Evolutionary conservation across 495 filamentous ascomycete species (phyloP).

Genomic region (Aspergillus mulundensis): DNA sequence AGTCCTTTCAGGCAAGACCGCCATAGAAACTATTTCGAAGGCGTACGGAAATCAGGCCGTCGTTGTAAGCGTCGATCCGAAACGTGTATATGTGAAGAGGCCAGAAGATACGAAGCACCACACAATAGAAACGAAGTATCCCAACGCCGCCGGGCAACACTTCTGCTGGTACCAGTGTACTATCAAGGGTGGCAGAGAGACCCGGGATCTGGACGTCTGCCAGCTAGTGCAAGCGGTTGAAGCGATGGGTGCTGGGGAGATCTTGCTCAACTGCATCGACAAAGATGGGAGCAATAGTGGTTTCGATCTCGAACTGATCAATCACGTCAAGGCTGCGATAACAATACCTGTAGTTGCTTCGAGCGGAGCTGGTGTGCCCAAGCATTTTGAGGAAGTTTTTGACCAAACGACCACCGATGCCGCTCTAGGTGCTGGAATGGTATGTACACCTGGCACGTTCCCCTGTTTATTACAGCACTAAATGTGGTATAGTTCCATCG

Average conservation of each 20-base stretch:
- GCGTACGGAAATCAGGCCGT: slow-evolving; percentile 97
- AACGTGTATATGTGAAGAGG: slow-evolving; percentile 77
- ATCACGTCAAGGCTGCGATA: slow-evolving; percentile 75
- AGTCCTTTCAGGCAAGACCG: slow-evolving; percentile 70
- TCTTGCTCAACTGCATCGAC: slow-evolving; percentile 95
- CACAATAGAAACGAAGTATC: slow-evolving; percentile 65
- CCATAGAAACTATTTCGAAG: slow-evolving; percentile 88
- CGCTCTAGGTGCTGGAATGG: slow-evolving; percentile 91
- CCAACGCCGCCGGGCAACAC: slow-evolving; percentile 70
- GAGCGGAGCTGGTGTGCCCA: slow-evolving; percentile 85
- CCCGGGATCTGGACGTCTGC: slow-evolving; percentile 81
- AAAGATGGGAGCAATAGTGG: slow-evolving; percentile 93
- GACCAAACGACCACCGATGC: slow-evolving; percentile 81
- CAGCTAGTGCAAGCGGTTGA: slow-evolving; percentile 87
- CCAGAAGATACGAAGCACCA: slow-evolving; percentile 71
- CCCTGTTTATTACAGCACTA: slow-evolving; percentile 3
- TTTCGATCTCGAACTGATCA: slow-evolving; percentile 90
- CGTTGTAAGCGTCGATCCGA: slow-evolving; percentile 92
- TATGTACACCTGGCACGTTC: slow-evolving; percentile 32
- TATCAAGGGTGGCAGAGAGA: slow-evolving; percentile 90
- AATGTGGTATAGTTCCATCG: slow-evolving; percentile 68
- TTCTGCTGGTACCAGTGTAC: slow-evolving; percentile 98
- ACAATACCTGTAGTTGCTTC: slow-evolving; percentile 94
- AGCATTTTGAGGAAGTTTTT: slow-evolving; percentile 91
- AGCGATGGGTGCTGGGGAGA: slow-evolving; percentile 93